phyloP scores from a whole-genome alignment of 495 filamentous ascomycete species.

The Cercophora scortea region DNA sequence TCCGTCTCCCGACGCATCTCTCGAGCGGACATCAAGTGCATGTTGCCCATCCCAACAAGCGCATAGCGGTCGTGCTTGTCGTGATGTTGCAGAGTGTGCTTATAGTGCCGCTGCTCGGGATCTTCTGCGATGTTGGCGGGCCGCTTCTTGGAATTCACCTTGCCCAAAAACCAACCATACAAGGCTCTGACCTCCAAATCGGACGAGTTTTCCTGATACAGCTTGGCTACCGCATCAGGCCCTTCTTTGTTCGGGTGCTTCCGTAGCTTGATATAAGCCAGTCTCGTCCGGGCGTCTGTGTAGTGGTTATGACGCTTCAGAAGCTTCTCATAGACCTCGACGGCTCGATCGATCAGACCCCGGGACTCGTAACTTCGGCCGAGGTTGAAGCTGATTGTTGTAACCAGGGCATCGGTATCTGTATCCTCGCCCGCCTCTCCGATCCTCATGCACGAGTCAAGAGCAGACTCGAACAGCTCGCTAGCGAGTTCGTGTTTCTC shows the following conservation, averaged over 20 bases:
- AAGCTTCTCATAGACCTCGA: conserved; percentile 77
- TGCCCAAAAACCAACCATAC: conserved; percentile 89
- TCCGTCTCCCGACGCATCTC: conserved; percentile 93
- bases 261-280: conserved; percentile 85
- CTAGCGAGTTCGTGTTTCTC: conserved; percentile 78
- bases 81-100: conserved; percentile 86
- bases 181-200: conserved; percentile 87
- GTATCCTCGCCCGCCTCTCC: conserved; percentile 56
- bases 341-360: conserved; percentile 71
- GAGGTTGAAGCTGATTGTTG: conserved; percentile 91
- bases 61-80: conserved; percentile 97
- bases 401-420: conserved; percentile 86
- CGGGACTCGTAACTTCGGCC: conserved; percentile 91
- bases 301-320: conserved; percentile 80
- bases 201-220: conserved; percentile 68
- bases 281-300: conserved; percentile 75
- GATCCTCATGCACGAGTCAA: conserved; percentile 75
- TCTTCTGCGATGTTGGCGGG: conserved; percentile 78
- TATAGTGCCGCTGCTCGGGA: conserved; percentile 85
- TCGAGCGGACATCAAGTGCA: conserved; percentile 75
- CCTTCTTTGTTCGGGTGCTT: conserved; percentile 78
- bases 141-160: conserved; percentile 65
- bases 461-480: conserved; percentile 77
- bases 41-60: conserved; percentile 91
- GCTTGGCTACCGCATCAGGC: conserved; percentile 69